Conservation (phyloP, 345 rosid species). For the Eucalyptus lansdowneana region DNA sequence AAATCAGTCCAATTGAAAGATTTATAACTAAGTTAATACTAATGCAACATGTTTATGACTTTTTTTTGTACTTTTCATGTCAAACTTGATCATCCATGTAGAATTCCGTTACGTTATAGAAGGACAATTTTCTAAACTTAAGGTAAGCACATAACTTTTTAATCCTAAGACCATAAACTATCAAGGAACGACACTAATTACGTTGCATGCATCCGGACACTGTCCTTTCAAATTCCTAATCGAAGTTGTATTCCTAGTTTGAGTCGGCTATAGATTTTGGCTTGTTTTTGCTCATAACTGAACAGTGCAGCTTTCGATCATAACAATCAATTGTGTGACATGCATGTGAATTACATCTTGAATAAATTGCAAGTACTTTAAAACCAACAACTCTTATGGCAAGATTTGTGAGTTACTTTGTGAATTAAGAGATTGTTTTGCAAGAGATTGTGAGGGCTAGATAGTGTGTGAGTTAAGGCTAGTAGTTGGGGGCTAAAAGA, state of each 20-base stretch:
- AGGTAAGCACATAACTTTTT: no score
- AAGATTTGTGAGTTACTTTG: neutral
- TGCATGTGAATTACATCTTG: neutral
- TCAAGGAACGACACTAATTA: no score
- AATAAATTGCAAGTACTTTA: neutral
- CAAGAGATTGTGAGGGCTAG: neutral
- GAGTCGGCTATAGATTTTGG: neutral
- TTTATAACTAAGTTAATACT: no score
- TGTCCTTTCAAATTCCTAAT: neutral
- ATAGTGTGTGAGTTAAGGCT: neutral
- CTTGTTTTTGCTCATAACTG: neutral
- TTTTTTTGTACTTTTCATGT: no score
- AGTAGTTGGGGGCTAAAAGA: neutral
- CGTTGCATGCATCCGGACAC: no score
- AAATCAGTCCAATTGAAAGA: no score
- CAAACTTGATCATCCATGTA: no score
- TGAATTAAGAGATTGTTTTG: neutral
- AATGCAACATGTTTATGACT: no score
- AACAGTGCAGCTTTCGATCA: neutral
- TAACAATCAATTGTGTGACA: neutral
- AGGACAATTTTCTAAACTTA: no score
- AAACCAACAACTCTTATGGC: neutral
- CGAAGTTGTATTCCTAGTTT: neutral
- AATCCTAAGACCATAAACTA: no score
- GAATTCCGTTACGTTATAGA: no score